phyloP scores from a whole-genome alignment of 345 rosid genomes.

The Acer negundo region DNA sequence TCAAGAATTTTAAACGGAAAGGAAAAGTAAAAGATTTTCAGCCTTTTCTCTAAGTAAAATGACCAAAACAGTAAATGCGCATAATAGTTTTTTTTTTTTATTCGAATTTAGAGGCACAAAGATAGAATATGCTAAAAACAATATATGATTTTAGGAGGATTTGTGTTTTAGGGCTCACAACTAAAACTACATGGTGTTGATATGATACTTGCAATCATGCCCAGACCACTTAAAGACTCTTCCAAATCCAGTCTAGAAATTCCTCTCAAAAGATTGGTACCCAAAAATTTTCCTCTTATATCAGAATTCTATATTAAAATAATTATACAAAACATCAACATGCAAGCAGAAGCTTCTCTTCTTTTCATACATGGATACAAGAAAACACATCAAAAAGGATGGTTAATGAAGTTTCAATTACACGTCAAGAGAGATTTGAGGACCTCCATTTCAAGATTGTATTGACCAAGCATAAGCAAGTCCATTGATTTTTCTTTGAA shows the following conservation, averaged over 20 bases:
- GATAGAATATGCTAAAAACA: neutral
- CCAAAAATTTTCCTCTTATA: neutral
- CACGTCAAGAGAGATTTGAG: neutral
- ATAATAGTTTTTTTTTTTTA: neutral
- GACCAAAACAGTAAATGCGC: neutral
- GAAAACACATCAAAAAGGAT: slow-evolving; percentile 6
- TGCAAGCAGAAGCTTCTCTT: slow-evolving; percentile 1
- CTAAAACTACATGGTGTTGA: neutral
- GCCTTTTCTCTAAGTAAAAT: neutral
- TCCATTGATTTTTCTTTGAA: neutral
- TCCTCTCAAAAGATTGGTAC: neutral
- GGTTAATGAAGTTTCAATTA: slow-evolving; percentile 2
- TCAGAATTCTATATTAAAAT: neutral
- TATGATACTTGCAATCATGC: neutral
- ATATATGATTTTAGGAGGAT: neutral
- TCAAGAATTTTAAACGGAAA: neutral
- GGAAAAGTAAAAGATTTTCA: neutral
- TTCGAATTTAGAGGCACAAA: neutral
- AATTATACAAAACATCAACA: neutral
- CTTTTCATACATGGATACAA: neutral
- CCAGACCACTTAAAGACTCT: neutral
- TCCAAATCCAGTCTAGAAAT: neutral
- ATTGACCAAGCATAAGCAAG: slow-evolving; percentile 1
- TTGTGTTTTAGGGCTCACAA: neutral
- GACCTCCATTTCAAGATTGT: neutral